Evolutionary conservation across 345 rosid genomes (phyloP), one percentile per base, ranked within the genome.

Genomic region (Gossypium mustelinum): DNA sequence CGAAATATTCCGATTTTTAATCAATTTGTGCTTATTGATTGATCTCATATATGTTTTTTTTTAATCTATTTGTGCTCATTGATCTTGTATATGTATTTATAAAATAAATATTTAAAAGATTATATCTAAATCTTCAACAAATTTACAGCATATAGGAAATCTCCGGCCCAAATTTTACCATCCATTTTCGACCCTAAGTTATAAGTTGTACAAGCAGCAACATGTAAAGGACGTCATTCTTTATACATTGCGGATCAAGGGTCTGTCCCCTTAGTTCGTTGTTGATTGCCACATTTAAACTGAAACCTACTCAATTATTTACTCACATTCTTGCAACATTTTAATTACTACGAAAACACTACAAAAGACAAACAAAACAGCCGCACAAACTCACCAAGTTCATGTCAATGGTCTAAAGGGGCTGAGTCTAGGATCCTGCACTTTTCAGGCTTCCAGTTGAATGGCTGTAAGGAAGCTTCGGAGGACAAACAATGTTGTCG

Each of bases 401-500:
- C 76, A 68, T 65, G 56, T 48, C 77, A 74, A 66, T 62, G 65
- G 72, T 58, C 73, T 74, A 69, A 79, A 78, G 71, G 79, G 79
- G 41, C 55, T 6, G 18, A 52, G 74, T 62, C 73, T 75, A 79
- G 48, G 11, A 79, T 75, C 87, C 83, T 17, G 78, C 76, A 60
- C 55, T 77, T 77, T 65, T 67, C 79, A 63, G 70, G 76, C 78
- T 47, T 67, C 82, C 78, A n/a, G 66, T 66, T n/a, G 71, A 60
- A 57, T 73, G 78, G 76, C 57, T 68, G 55, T 59, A 70, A 6
- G 76, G 80, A 76, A 78, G 75, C 85, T 78, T 78, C 56, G 80
- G 80, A 73, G 41, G 75, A 79, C 86, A 83, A 80, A 68, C 48
- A 14, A 73, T 70, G 68, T 43, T 73, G 83, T 44, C 67, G 80